phyloP scores from a whole-genome alignment of 495 filamentous ascomycete genomes.

The Wilcoxina mikolae region DNA sequence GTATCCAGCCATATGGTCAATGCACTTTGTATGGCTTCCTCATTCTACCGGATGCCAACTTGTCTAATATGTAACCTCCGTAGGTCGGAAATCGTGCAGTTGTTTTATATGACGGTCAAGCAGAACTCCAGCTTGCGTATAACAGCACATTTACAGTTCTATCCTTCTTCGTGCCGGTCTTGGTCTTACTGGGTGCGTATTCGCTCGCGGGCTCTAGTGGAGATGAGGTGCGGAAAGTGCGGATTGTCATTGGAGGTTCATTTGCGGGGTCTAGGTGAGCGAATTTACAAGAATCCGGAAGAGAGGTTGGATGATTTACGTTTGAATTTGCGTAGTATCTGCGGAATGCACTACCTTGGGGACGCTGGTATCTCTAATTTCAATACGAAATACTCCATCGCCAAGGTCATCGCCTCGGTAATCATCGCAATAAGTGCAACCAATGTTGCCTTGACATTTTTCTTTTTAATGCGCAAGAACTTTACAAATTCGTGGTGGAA shows the following conservation, averaged over 20 bases:
- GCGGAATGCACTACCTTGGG: slow-evolving; percentile 83
- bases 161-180: slow-evolving; percentile 67
- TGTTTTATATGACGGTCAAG: slow-evolving; percentile 45
- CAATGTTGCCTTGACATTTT: slow-evolving; percentile 50
- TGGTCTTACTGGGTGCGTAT: slow-evolving; percentile 60
- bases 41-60: not conserved
- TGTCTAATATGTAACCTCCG: not conserved
- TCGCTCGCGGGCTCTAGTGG: slow-evolving; percentile 41
- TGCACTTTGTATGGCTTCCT: slow-evolving; percentile 44
- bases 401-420: slow-evolving; percentile 51
- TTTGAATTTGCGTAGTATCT: slow-evolving; percentile 39
- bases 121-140: slow-evolving; percentile 56
- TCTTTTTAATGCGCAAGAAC: slow-evolving; percentile 59
- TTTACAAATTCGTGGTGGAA: slow-evolving; percentile 75
- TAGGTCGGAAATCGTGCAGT: slow-evolving; percentile 66
- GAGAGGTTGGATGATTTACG: too few species aligned
- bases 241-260: slow-evolving; percentile 46
- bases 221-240: slow-evolving; percentile 40
- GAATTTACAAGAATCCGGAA: too few species aligned
- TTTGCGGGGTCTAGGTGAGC: slow-evolving; percentile 44
- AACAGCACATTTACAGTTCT: slow-evolving; percentile 54
- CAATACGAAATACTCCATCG: slow-evolving; percentile 46
- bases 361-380: slow-evolving; percentile 60
- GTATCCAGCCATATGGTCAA: slow-evolving; percentile 41
- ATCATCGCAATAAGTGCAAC: slow-evolving; percentile 58